These are phyloP conservation scores for Cronartium ribicola DNA, from an alignment of 1,284 basidiomycete genomes.

Conservation along the genomic window DNA sequence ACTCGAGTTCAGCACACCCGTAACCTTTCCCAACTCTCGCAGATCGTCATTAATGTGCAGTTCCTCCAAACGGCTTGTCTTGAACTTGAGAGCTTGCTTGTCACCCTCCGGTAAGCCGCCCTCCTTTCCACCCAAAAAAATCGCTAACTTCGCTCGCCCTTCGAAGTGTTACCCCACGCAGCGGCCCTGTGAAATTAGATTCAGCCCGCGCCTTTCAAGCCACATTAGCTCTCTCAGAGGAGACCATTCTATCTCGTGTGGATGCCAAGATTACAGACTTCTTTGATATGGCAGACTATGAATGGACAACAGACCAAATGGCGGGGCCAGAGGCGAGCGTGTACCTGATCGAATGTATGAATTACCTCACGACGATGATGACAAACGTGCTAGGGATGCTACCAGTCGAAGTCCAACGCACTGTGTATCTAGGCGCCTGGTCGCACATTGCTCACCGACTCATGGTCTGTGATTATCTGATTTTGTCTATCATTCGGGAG, in stretches of 20 bases:
- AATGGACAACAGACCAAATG: slow-evolving; percentile 71
- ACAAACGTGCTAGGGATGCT: slow-evolving; percentile 80
- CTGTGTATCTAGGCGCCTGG: slow-evolving; percentile 79
- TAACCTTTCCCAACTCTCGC: slow-evolving; percentile 87
- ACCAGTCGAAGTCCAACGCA: slow-evolving; percentile 71
- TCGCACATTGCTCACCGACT: slow-evolving; percentile 78
- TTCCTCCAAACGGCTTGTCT: slow-evolving; percentile 81
- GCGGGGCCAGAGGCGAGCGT: slow-evolving; percentile 58
- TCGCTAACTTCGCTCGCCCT: not conserved
- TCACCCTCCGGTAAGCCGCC: slow-evolving; percentile 54
- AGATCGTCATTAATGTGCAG: slow-evolving; percentile 88
- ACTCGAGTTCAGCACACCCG: slow-evolving; percentile 65
- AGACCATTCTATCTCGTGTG: slow-evolving; percentile 76
- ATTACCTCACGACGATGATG: slow-evolving; percentile 93
- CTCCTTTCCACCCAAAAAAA: not conserved
- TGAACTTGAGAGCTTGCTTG: slow-evolving; percentile 81
- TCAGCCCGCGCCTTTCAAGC: slow-evolving; percentile 65
- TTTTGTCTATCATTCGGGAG: too few relatives aligned
- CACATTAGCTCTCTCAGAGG: slow-evolving; percentile 67
- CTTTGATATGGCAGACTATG: slow-evolving; percentile 88
- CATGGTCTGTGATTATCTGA: slow-evolving; percentile 59
- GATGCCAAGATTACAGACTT: slow-evolving; percentile 93
- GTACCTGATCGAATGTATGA: slow-evolving; percentile 90
- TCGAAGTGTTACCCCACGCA: slow-evolving; percentile 68
- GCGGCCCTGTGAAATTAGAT: slow-evolving; percentile 69